Percentiles rank a stretch among this genome's conserved stretches.
These are phyloP conservation scores for Fusarium incarnatum DNA, from an alignment of 2,329 filamentous ascomycete genomes.

Conservation along the genomic window DNA sequence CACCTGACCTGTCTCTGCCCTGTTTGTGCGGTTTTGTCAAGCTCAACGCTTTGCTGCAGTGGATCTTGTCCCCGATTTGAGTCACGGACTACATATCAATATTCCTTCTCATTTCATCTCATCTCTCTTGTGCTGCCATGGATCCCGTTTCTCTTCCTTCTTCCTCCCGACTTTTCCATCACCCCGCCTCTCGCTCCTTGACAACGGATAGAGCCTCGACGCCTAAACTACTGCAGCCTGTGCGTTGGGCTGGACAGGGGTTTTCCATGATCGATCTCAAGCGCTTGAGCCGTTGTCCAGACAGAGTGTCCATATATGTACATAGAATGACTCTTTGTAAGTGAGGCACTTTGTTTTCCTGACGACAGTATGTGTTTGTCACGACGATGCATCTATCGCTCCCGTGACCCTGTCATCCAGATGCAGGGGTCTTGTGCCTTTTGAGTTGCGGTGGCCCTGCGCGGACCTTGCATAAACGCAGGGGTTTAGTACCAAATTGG, in stretches of 20 bases:
- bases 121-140: slow-evolving; percentile 1
- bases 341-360: slow-evolving; percentile 19
- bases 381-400: slow-evolving; percentile 11
- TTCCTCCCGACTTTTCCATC: slow-evolving; percentile 7
- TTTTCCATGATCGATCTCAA: slow-evolving; percentile 16
- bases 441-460: slow-evolving; percentile 17
- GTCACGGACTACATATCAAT: slow-evolving; percentile 6
- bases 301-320: slow-evolving; percentile 15
- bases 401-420: slow-evolving; percentile 21
- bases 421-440: slow-evolving; percentile 24
- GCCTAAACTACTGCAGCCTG: slow-evolving; percentile 17
- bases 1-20: slow-evolving; percentile 41
- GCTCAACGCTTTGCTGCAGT: slow-evolving; percentile 35
- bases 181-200: slow-evolving; percentile 18
- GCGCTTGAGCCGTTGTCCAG: slow-evolving; percentile 25
- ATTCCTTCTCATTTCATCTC: slow-evolving; percentile 11
- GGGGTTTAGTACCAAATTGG: slow-evolving; percentile 30
- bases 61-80: slow-evolving; percentile 25
- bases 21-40: slow-evolving; percentile 29
- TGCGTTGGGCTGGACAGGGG: slow-evolving; percentile 26
- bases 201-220: slow-evolving; percentile 21
- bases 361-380: slow-evolving; percentile 17
- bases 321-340: slow-evolving; percentile 21
- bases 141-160: slow-evolving; percentile 4
- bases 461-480: slow-evolving; percentile 37